phyloP scores from a whole-genome alignment of 768 basidiomycete genomes.

The Fomitopsis serialis region DNA sequence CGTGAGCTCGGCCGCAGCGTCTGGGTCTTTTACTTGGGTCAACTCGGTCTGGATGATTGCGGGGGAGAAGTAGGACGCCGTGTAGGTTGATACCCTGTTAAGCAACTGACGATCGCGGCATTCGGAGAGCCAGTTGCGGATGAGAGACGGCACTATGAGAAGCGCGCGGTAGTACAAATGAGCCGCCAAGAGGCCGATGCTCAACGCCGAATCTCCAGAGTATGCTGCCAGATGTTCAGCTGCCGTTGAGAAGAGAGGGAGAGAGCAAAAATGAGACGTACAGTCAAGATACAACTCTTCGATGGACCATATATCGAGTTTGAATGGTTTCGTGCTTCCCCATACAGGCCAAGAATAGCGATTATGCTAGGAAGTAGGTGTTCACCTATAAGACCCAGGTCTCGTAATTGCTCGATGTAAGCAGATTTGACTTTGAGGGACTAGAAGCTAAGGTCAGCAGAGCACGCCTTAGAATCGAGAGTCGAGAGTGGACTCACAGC shows the following conservation, averaged over 20 bases:
- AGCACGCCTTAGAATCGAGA: not conserved
- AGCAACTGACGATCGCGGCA: constrained; percentile 88
- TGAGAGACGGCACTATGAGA: constrained; percentile 75
- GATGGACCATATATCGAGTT: constrained; percentile 80
- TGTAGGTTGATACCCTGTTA: constrained; percentile 70
- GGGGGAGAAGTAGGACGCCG: constrained; percentile 82
- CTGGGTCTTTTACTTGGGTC: constrained; percentile 58
- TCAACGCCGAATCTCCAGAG: constrained; percentile 43
- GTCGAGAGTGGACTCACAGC: constrained; percentile 49
- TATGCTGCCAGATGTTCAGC: constrained; percentile 40
- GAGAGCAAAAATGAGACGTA: constrained; percentile 29
- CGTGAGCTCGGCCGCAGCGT: constrained; percentile 45
- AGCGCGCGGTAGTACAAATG: constrained; percentile 89
- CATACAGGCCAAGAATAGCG: constrained; percentile 59
- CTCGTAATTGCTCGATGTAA: constrained; percentile 84
- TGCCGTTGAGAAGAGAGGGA: not conserved
- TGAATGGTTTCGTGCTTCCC: constrained; percentile 62
- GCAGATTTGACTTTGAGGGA: constrained; percentile 81
- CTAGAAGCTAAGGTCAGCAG: constrained; percentile 31
- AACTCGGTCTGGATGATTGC: constrained; percentile 82
- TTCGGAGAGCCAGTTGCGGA: constrained; percentile 80
- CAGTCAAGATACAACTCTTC: constrained; percentile 78
- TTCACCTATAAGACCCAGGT: constrained; percentile 53
- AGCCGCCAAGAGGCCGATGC: constrained; percentile 67
- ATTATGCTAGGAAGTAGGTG: constrained; percentile 73